Evolutionary conservation across 345 rosid species (phyloP).

Genomic region (Microthlaspi erraticum): DNA sequence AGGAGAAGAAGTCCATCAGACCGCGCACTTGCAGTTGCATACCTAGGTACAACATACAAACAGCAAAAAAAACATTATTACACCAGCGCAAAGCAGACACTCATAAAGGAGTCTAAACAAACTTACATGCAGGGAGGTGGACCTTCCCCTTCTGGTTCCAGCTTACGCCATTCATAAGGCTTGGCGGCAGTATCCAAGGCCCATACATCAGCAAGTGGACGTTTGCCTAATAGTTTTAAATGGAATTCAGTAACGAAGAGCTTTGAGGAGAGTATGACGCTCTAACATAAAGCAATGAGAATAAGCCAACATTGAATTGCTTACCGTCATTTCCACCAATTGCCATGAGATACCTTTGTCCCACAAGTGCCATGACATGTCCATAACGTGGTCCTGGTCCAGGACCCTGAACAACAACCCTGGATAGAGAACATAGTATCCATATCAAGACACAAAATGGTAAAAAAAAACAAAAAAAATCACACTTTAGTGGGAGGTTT

Average conservation of each 20-base stretch:
- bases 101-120: slow-evolving; percentile 25
- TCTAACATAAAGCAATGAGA: slow-evolving; percentile 18
- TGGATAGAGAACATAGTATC: slow-evolving; percentile 42
- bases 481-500: slow-evolving; percentile 4
- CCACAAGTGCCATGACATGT: slow-evolving; percentile 96
- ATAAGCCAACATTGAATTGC: slow-evolving; percentile 22
- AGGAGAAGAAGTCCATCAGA: slow-evolving; percentile 97
- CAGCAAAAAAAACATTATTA: slow-evolving; percentile 31
- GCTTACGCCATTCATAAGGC: slow-evolving; percentile 96
- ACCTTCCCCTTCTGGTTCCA: slow-evolving; percentile 98
- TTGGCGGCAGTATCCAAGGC: slow-evolving; percentile 97
- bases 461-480: neutral
- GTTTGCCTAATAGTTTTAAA: slow-evolving; percentile 63
- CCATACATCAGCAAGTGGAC: slow-evolving; percentile 96
- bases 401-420: slow-evolving; percentile 96
- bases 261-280: slow-evolving; percentile 6
- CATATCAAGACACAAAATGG: slow-evolving; percentile 35
- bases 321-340: slow-evolving; percentile 96
- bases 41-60: slow-evolving; percentile 56
- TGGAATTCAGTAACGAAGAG: slow-evolving; percentile 19
- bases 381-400: slow-evolving; percentile 98
- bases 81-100: slow-evolving; percentile 14
- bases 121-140: slow-evolving; percentile 96
- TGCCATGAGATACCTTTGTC: slow-evolving; percentile 94
- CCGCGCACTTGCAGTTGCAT: slow-evolving; percentile 97